A percentile compares a stretch with the other conserved stretches of the same genome.
These are phyloP conservation scores for Gautieria morchelliformis DNA, from an alignment of 768 basidiomycete genomes.

Conservation along the genomic window DNA sequence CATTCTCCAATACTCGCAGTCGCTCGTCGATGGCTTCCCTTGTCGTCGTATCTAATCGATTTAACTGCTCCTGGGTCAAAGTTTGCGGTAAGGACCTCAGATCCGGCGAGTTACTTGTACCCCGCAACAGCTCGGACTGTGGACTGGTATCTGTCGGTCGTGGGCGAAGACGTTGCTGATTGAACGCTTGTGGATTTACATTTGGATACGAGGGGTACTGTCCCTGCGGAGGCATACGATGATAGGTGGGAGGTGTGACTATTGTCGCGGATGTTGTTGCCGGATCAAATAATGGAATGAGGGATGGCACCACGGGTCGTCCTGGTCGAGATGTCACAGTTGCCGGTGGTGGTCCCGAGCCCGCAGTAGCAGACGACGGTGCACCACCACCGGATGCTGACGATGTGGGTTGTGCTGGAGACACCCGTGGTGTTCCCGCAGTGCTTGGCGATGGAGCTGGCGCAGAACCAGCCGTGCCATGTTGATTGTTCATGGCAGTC, in stretches of 20 bases:
- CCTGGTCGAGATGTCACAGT: background rate
- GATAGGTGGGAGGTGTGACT: slow-evolving; percentile 1
- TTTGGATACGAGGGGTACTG: background rate
- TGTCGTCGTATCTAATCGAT: slow-evolving; percentile 54
- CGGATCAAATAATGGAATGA: slow-evolving; percentile 9
- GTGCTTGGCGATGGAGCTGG: slow-evolving; percentile 3
- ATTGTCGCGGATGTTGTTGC: slow-evolving; percentile 9
- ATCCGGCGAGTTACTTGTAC: background rate
- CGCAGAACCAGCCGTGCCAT: slow-evolving; percentile 1
- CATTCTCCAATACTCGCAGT: slow-evolving; percentile 65
- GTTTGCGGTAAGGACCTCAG: slow-evolving; percentile 31
- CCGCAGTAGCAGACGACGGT: background rate
- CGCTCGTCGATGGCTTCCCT: slow-evolving; percentile 81
- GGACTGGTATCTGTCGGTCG: background rate
- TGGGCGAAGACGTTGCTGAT: background rate
- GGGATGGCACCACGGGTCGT: background rate
- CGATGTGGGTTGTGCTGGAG: background rate
- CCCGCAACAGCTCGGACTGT: background rate
- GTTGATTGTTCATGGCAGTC: background rate
- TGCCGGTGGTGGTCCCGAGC: background rate
- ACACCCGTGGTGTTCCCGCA: slow-evolving; percentile 4
- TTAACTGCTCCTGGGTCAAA: slow-evolving; percentile 53
- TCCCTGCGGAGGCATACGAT: background rate
- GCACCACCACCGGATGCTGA: background rate
- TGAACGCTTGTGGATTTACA: background rate